A percentile compares a stretch with the other conserved stretches of the same genome.
phyloP scores from a whole-genome alignment of 306 rosid species.

The Ochetophila trinervis region DNA sequence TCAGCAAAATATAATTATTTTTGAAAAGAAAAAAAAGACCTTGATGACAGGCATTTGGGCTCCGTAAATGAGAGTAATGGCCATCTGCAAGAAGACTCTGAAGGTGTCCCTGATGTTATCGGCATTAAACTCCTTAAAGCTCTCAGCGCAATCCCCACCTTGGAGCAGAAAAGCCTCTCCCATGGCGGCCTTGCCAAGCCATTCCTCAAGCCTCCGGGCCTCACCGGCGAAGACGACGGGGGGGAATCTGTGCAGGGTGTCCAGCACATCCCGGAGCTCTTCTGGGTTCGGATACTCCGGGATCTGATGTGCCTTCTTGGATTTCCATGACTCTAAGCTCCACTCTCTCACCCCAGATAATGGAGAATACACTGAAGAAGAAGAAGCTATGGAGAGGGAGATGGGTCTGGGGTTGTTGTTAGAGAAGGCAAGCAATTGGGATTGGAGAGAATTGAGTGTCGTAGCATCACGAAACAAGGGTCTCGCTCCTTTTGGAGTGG shows the following conservation, averaged over 20 bases:
- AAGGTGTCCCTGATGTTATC: constrained; percentile 34
- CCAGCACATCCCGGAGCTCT: constrained; percentile 33
- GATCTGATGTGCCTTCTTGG: constrained; percentile 37
- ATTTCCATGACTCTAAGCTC: constrained; percentile 40
- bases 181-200: constrained; percentile 39
- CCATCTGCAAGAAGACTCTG: constrained; percentile 42
- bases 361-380: constrained; percentile 1
- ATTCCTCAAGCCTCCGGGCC: constrained; percentile 36
- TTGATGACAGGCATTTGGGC: constrained; percentile 41
- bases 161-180: constrained; percentile 45
- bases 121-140: constrained; percentile 78
- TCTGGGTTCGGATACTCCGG: constrained; percentile 36
- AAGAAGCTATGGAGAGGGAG: constrained; percentile 7
- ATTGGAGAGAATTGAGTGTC: background rate
- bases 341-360: constrained; percentile 14
- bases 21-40: constrained; percentile 13
- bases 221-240: constrained; percentile 45
- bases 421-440: constrained; percentile 10
- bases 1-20: background rate
- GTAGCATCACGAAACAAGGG: background rate
- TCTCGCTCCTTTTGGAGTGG: background rate
- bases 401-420: background rate
- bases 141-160: constrained; percentile 67
- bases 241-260: constrained; percentile 33
- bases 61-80: constrained; percentile 31